Base-by-base conservation (phyloP, 768 basidiomycete genomes). In the Leucocoprinus sp. region DNA sequence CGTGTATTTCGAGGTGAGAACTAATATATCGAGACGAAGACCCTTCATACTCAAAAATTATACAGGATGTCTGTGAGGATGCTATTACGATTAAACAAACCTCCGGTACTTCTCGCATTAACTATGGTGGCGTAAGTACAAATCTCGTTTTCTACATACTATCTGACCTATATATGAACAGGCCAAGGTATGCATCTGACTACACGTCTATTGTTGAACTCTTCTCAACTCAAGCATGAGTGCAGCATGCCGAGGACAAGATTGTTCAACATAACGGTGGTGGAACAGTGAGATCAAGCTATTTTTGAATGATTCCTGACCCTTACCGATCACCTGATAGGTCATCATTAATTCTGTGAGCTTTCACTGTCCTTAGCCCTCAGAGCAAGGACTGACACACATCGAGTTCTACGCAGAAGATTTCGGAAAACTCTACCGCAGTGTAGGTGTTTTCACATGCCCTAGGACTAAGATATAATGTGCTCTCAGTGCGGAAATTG, bases 1-100 rank as follows among this genome's bases (percentile, higher is more conserved):
- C 43, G 57, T 61, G 27, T 61, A 52, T 53, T 63, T 61, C 49
- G 59, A 63, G 55, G 60, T 63, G 37, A 15, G 33, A 39, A 43
- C 21, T 19, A 35, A 18, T 9, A 11, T 2, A 34, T n/a, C 18
- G n/a, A 34, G 31, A 43, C 4, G 17, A 5, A 34, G n/a, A 6
- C 11, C 26, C 4, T 4, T 3, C 9, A 4, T 7, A 5, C 31
- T 12, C 31, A 12, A 31, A 11, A 31, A 31, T 4, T 21, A n/a
- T 8, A 24, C 18, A 63, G 60, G 60, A 65, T 49, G 64, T 66
- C 21, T 66, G 64, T 42, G 63, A 67, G 50, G 63, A 67, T 47
- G 65, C 66, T 27, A 65, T 67, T 19, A 66, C 68, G 5, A 63
- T 70, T 58, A 68, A 67, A 45, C 67, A 69, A 44, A 62, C 37